phyloP scores from a whole-genome alignment of 106 monocot species.

The Amphibolis antarctica region DNA sequence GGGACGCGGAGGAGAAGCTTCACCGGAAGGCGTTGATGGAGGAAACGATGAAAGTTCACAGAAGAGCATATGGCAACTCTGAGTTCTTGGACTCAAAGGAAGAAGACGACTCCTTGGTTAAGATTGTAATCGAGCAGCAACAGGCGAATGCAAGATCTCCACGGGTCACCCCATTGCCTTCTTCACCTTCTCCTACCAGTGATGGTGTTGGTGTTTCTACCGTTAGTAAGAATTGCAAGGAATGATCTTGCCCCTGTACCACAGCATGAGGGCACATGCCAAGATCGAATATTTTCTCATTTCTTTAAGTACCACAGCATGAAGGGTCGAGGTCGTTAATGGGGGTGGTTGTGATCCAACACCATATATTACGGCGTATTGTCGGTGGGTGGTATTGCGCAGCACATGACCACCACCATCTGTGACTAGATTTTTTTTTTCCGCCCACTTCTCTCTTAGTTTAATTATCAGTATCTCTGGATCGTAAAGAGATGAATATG shows the following conservation, averaged over 20 bases:
- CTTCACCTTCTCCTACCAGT: slow-evolving; percentile 17
- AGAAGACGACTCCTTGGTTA: slow-evolving; percentile 36
- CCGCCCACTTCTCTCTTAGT: no score
- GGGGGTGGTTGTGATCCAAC: no score
- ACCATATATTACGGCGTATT: no score
- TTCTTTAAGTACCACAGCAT: background rate
- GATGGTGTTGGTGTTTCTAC: background rate
- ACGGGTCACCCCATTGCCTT: slow-evolving; percentile 26
- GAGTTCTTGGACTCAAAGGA: slow-evolving; percentile 5
- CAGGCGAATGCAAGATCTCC: slow-evolving; percentile 18
- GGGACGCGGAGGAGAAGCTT: slow-evolving; percentile 91
- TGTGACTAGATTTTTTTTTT: background rate
- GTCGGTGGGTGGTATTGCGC: no score
- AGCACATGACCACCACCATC: no score
- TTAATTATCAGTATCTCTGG: background rate
- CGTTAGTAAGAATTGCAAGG: background rate
- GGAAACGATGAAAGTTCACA: slow-evolving; percentile 35
- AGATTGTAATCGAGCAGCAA: slow-evolving; percentile 32
- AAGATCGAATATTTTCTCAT: background rate
- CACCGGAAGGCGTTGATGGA: slow-evolving; percentile 52
- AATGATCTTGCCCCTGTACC: background rate
- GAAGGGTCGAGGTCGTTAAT: no score
- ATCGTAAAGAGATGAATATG: background rate
- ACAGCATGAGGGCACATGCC: background rate
- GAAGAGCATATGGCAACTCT: background rate